Evolutionary conservation across 2,329 filamentous ascomycete genomes (phyloP), one percentile per base, ranked within the genome.

Genomic region (Beauveria sp.): DNA sequence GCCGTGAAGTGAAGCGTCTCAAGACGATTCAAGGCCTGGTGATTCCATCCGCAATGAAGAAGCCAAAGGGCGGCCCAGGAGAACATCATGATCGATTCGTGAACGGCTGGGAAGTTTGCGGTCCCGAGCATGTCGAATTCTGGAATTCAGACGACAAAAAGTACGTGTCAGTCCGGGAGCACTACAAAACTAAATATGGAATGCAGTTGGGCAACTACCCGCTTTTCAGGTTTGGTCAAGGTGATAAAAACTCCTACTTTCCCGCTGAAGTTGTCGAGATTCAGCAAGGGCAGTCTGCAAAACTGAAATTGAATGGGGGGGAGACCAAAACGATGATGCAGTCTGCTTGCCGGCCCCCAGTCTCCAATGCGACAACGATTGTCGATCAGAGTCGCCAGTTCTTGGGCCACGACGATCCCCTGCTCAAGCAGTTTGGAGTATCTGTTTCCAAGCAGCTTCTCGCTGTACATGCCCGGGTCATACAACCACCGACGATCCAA

Each of bases 281-380:
- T 3, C 69, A 85, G 9, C 78, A 82, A 1, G 89, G 88, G 0
- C 90, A 95, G 68, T 72, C 81, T 0, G 79, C 86, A 24, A 83
- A 81, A 45, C 75, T 81, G 4, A 85, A 86, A 67, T 77, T 93
- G 18, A 79, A 71, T 0, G 76, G 80, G 0, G 72, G 78, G 0
- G 88, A 93, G 68, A 89, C 88, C 0, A 78, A 81, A 0, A 68
- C 75, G 0, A 93, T 95, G 90, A 85, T 93, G 51, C 74, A 75
- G 0, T 90, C 91, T 69, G 88, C 91, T 1, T 90, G 88, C 61
- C 82, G 88, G 4, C 75, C 75, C 0, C 90, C 90, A 0, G 79
- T 79, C 1, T 75, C 80, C 6, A 96, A 93, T 65, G 89, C 86
- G 0, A 69, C 78, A 1, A 88, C 86, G 0, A 88, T 95, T 66